Base-by-base conservation (phyloP, 2,329 filamentous ascomycete species). In the Diplodia sapinea region DNA sequence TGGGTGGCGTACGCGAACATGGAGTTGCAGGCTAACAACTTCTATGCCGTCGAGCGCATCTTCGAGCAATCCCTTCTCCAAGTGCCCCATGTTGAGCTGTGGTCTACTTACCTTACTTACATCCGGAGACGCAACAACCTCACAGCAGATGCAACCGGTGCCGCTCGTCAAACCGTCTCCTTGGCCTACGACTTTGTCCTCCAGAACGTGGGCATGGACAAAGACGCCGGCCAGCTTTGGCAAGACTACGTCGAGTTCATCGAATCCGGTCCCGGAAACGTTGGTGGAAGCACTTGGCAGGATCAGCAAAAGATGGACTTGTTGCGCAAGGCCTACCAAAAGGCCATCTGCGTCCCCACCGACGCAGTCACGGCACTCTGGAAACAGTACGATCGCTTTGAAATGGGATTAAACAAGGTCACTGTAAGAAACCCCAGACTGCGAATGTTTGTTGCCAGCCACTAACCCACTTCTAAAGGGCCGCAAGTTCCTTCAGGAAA, bases 261-360 rank as follows among this genome's bases (percentile, higher is more conserved):
- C 78, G 94, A 93, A 76, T 91, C 88, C 49, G 92, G 91, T 0
- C 95, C 95, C 1, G 95, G 95, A 6, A 88, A 88, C 68, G 87
- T 95, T 68, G 94, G 94, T 31, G 95, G 94, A 52, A 89, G 85
- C 68, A 89, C 88, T 68, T 99, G 95, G 96, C 94, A 98, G 79
- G 95, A 98, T 76, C 91, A 94, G 80, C 95, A 98, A 77, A 99
- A 99, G 84, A 96, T 97, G 91, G 95, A 99, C 74, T 85, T 91
- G 72, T 81, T 99, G 63, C 90, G 95, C 69, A 96, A 96, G 77
- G 91, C 92, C 0, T 99, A 97, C 77, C 94, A 97, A 74, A 90
- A 90, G 65, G 94, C 94, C 15, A 92, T 97, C 68, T 89, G 88
- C 71, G 88, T 97, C 49, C 96, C 96, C 4, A 96, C 93, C 70